Conservation (phyloP, 2,329 filamentous ascomycete species). For the Daldinia eschscholtzii region DNA sequence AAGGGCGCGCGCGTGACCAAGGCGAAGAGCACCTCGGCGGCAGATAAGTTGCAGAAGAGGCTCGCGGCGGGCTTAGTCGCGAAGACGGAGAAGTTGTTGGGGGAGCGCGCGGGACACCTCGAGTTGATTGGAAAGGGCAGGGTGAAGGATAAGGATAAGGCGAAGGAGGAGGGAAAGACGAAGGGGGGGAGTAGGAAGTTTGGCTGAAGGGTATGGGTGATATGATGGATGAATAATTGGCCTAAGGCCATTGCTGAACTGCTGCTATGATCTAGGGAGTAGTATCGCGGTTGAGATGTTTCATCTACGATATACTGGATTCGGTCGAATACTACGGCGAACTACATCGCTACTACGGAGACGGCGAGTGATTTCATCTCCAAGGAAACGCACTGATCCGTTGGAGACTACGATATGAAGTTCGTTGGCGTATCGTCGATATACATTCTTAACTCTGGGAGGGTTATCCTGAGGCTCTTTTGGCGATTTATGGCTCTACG, state of each 20-base stretch:
- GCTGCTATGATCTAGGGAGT: not conserved
- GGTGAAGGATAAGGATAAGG: constrained; percentile 43
- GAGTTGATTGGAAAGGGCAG: constrained; percentile 65
- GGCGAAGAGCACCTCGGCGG: constrained; percentile 50
- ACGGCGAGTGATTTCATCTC: not conserved
- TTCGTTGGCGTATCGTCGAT: not conserved
- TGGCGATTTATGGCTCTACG: not conserved
- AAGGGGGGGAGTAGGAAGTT: constrained; percentile 47
- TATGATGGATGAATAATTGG: not conserved
- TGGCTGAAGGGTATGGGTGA: constrained; percentile 35
- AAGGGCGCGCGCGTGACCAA: constrained; percentile 53
- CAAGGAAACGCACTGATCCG: not conserved
- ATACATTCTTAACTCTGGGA: not conserved
- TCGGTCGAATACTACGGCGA: not conserved
- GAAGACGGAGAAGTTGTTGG: constrained; percentile 69
- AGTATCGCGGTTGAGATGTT: no score
- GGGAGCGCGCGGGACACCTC: constrained; percentile 70
- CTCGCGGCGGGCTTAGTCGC: constrained; percentile 66
- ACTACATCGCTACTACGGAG: not conserved
- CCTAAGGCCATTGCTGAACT: not conserved
- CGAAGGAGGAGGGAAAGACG: constrained; percentile 38
- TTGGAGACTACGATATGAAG: not conserved
- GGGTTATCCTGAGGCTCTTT: not conserved
- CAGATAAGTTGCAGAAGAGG: constrained; percentile 68
- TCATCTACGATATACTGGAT: not conserved